Conservation (phyloP, 2,329 filamentous ascomycete species). For the Fusarium pseudocircinatum region DNA sequence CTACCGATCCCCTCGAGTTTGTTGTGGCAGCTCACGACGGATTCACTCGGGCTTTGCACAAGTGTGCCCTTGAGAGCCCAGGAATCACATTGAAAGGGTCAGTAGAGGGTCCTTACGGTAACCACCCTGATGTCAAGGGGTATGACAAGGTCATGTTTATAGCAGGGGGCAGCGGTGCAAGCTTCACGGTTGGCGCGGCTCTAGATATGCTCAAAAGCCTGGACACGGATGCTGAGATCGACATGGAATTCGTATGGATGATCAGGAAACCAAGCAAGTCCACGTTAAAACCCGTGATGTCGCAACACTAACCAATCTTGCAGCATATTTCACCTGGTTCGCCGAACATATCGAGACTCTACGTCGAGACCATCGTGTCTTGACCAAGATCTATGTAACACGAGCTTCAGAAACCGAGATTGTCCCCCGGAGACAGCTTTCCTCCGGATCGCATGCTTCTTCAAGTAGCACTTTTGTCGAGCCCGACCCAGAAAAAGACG, state of each 20-base stretch:
- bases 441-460: constrained; percentile 17
- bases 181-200: constrained; percentile 59
- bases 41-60: constrained; percentile 66
- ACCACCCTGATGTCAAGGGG: constrained; percentile 59
- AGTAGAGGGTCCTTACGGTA: constrained; percentile 69
- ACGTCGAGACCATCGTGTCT: constrained; percentile 43
- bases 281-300: rapidly evolving
- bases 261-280: constrained; percentile 50
- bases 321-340: constrained; percentile 53
- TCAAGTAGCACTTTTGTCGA: constrained; percentile 4
- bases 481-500: constrained; percentile 22
- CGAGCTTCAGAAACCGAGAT: constrained; percentile 24
- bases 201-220: constrained; percentile 49
- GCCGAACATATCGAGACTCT: constrained; percentile 48
- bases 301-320: neutral
- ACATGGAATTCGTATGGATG: constrained; percentile 54
- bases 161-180: constrained; percentile 69
- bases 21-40: constrained; percentile 67
- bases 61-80: constrained; percentile 60
- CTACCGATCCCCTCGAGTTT: constrained; percentile 64
- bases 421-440: constrained; percentile 6
- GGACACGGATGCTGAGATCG: constrained; percentile 30
- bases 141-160: constrained; percentile 68
- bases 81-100: constrained; percentile 60
- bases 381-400: constrained; percentile 50